phyloP scores from a whole-genome alignment of 1,284 basidiomycete genomes.

The Boletus hoseneyae region DNA sequence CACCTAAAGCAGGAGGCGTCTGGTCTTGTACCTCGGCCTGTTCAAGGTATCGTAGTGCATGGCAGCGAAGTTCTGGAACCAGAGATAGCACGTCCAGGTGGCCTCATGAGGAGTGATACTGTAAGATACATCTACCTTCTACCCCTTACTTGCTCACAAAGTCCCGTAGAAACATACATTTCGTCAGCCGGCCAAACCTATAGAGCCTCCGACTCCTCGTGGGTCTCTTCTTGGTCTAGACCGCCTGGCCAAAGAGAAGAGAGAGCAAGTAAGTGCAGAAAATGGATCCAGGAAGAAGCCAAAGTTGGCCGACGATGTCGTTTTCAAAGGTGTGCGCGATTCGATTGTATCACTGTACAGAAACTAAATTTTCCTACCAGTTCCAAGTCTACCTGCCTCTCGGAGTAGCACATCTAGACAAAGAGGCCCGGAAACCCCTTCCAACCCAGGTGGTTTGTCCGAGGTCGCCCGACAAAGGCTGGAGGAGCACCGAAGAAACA shows the following conservation, averaged over 20 bases:
- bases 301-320: conserved; percentile 59
- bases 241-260: conserved; percentile 82
- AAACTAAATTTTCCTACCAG: conserved; percentile 37
- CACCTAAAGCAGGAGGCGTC: conserved; percentile 65
- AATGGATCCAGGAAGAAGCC: conserved; percentile 62
- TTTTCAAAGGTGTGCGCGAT: conserved; percentile 73
- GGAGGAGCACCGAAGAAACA: conserved; percentile 70
- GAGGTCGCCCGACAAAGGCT: conserved; percentile 67
- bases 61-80: conserved; percentile 80
- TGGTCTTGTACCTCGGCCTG: conserved; percentile 50
- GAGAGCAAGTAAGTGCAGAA: conserved; percentile 51
- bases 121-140: conserved; percentile 42
- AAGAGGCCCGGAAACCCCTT: conserved; percentile 86
- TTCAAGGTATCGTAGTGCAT: conserved; percentile 76
- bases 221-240: conserved; percentile 84
- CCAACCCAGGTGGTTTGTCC: conserved; percentile 87
- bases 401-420: conserved; percentile 62
- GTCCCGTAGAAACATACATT: conserved; percentile 64
- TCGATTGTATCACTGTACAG: not conserved
- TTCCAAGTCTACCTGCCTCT: conserved; percentile 67
- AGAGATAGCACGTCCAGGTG: conserved; percentile 72
- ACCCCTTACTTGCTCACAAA: not conserved
- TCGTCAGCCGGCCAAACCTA: conserved; percentile 63
- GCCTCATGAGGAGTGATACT: conserved; percentile 63
- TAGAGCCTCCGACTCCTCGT: conserved; percentile 71